phyloP scores from a whole-genome alignment of 345 rosid genomes.

The Syzygium aqueum region DNA sequence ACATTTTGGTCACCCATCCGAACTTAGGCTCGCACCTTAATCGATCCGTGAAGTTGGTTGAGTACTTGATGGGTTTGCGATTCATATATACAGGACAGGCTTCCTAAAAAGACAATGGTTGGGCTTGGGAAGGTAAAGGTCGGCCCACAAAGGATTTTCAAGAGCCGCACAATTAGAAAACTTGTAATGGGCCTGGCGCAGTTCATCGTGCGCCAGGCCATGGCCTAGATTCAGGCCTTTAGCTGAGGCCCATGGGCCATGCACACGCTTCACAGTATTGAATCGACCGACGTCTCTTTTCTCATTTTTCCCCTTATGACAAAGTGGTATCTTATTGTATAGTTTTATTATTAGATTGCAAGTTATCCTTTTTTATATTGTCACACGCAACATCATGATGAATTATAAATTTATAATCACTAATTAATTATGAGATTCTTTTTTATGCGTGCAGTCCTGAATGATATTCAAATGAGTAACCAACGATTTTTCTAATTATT shows the following conservation, averaged over 20 bases:
- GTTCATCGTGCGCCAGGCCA: not conserved
- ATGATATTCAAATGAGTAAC: not conserved
- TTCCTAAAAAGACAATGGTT: not conserved
- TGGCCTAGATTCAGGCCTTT: not conserved
- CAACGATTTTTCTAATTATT: not conserved
- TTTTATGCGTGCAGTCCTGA: not conserved
- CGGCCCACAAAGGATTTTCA: not conserved
- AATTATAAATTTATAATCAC: no score
- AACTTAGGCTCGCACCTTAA: not conserved
- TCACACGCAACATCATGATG: not conserved
- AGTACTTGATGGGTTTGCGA: not conserved
- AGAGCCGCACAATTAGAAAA: not conserved
- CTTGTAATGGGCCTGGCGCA: not conserved
- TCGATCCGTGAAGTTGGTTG: rapidly evolving
- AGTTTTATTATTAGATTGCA: not conserved
- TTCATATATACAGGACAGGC: not conserved
- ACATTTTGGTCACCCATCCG: not conserved
- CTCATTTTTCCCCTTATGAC: not conserved
- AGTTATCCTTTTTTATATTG: not conserved
- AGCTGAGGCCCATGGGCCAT: not conserved
- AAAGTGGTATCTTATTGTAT: not conserved
- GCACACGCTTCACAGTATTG: not conserved
- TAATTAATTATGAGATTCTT: not conserved
- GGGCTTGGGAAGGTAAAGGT: not conserved
- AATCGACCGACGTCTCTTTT: not conserved